A percentile compares a stretch with the other conserved stretches of the same genome.
Evolutionary conservation across 1,284 basidiomycete genomes (phyloP).

Genomic region (Pascua sp.): DNA sequence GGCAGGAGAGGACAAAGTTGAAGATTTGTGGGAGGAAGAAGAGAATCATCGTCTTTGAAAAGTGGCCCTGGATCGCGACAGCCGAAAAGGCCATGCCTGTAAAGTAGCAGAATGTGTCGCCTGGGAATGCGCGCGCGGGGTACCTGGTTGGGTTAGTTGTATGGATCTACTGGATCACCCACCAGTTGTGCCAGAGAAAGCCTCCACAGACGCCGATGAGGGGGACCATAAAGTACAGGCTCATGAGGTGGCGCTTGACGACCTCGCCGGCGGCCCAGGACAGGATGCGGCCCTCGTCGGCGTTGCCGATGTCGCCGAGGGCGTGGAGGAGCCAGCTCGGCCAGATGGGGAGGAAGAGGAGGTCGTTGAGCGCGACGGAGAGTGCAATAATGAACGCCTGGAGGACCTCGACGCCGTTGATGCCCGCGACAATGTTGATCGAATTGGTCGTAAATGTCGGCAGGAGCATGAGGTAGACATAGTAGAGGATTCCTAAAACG

Average conservation of each 20-base stretch:
- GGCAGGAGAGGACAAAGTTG: slow-evolving; percentile 92
- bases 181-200: slow-evolving; percentile 94
- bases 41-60: slow-evolving; percentile 86
- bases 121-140: slow-evolving; percentile 88
- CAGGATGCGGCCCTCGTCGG: slow-evolving; percentile 36
- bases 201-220: slow-evolving; percentile 84
- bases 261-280: slow-evolving; percentile 60
- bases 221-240: slow-evolving; percentile 93
- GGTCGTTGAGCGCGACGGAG: slow-evolving; percentile 85
- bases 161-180: slow-evolving; percentile 40
- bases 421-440: slow-evolving; percentile 98
- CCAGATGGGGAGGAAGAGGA: slow-evolving; percentile 75
- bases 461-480: slow-evolving; percentile 90
- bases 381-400: slow-evolving; percentile 90
- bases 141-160: slow-evolving; percentile 67
- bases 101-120: slow-evolving; percentile 97
- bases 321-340: slow-evolving; percentile 65
- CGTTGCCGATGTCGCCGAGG: slow-evolving; percentile 68
- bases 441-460: slow-evolving; percentile 97
- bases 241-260: slow-evolving; percentile 88
- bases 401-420: slow-evolving; percentile 92
- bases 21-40: slow-evolving; percentile 98
- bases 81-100: slow-evolving; percentile 96
- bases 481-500: slow-evolving; percentile 61
- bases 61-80: slow-evolving; percentile 93